Base-by-base conservation (phyloP, 768 basidiomycete species). In the Rhodotorula toruloides region DNA sequence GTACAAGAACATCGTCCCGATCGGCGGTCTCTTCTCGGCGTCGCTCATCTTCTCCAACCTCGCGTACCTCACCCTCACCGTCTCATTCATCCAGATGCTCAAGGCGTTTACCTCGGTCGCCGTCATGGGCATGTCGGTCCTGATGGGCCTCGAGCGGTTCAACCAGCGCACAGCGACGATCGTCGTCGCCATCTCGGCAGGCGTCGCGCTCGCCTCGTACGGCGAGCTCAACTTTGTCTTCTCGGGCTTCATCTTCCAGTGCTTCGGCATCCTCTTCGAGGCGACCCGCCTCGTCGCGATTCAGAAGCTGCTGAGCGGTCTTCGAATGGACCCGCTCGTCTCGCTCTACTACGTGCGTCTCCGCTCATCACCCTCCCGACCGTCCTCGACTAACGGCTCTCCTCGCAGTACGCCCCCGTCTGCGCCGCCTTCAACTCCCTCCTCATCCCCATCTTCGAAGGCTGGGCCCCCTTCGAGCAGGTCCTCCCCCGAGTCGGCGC, bases 241-340 rank as follows among this genome's bases (percentile, higher is more conserved):
- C 47, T 78, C 87, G 47, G 94, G 94, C 4, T 98, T 98, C 82
- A 72, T 89, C 67, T 85, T 84, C 44, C 93, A 97, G 77, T 86
- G 87, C 16, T 84, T 87, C 42, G 92, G 92, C 19, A 90, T 97
- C 66, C 82, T 78, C 27, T 97, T 97, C 76, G 94, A 98, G 79
- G 88, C 90, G 3, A 88, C 89, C n/a, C 87, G 94, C 46, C 84
- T 98, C 17, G 91, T 66, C n/a, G 91, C 97, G 85, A 96, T 98
- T 64, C 89, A 98, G 76, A 85, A 93, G 56, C 84, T 98, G 36
- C 82, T 98, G 0, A 92, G 97, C 76, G 91, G 92, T 42, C 80
- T 96, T 74, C 94, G 96, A 79, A 97, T 98, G 94, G 91, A 97
- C 76, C 94, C 94, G 0, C 59, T 97, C 16, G 90, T 91, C 31